These are phyloP conservation scores for Triticum urartu DNA, from an alignment of 176 grass and related monocot species.

Conservation along the genomic window DNA sequence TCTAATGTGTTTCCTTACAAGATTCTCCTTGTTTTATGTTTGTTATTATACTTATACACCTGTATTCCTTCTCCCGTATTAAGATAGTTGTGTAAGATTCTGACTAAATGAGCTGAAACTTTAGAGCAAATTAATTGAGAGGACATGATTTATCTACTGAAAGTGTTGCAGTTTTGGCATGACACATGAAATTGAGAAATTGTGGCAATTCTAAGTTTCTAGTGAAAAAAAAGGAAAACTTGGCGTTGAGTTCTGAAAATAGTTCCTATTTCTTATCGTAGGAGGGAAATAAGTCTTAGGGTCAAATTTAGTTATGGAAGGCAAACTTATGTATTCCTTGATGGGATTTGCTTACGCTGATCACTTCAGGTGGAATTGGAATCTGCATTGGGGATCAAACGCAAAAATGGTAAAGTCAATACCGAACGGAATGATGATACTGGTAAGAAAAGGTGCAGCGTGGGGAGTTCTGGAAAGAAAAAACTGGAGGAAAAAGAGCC, in stretches of 20 bases:
- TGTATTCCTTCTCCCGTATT: background rate
- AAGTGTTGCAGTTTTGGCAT: background rate
- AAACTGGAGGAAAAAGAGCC: conserved; percentile 12
- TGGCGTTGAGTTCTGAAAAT: background rate
- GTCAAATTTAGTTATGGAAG: background rate
- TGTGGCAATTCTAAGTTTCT: background rate
- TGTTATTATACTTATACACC: background rate
- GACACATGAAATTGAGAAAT: background rate
- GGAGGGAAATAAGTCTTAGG: background rate
- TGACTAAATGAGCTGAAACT: background rate
- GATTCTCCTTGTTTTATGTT: background rate
- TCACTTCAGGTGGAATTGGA: conserved; percentile 34
- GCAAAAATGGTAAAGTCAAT: conserved; percentile 33
- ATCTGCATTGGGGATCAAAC: conserved; percentile 18
- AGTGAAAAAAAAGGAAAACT: background rate
- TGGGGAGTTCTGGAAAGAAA: conserved; percentile 4
- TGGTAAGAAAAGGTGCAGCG: conserved; percentile 17
- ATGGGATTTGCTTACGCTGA: background rate
- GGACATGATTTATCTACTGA: background rate
- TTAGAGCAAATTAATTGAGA: background rate
- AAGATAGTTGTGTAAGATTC: background rate
- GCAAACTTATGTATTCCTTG: background rate
- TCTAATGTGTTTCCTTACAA: background rate
- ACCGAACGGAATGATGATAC: conserved; percentile 6
- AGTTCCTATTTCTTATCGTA: background rate